Conservation (phyloP, 2,329 filamentous ascomycete species). For the Escovopsis sp. region DNA sequence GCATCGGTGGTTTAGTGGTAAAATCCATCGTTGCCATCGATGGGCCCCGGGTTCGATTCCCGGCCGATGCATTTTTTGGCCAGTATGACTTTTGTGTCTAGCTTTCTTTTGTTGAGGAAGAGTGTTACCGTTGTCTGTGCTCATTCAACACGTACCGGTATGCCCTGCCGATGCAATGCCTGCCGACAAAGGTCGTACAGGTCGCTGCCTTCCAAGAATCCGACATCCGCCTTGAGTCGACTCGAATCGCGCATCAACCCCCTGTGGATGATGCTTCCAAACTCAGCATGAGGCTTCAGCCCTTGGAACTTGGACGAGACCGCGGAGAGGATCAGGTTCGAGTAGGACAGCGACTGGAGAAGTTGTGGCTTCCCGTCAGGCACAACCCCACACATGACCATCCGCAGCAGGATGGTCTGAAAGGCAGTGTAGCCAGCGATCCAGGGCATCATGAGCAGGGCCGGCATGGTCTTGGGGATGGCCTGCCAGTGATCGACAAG, state of each 20-base stretch:
- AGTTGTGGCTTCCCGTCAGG: neutral
- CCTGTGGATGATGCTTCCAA: neutral
- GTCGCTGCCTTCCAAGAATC: constrained; percentile 3
- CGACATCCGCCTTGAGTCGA: neutral
- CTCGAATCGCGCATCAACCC: neutral
- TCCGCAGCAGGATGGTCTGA: neutral
- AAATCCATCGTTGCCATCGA: constrained; percentile 23
- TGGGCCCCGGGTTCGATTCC: constrained; percentile 22
- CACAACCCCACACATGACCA: neutral
- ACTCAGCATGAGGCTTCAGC: neutral
- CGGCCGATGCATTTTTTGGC: constrained; percentile 15
- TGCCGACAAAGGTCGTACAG: constrained; percentile 2
- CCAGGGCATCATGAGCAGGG: constrained; percentile 1
- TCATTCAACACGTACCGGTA: neutral
- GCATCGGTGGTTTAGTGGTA: constrained; percentile 22
- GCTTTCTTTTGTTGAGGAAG: neutral
- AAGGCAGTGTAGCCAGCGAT: constrained; percentile 3
- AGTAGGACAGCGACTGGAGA: neutral
- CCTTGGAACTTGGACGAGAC: constrained; percentile 2
- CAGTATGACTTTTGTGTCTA: neutral
- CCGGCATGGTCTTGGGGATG: neutral
- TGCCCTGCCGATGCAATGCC: neutral
- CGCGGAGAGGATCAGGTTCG: neutral
- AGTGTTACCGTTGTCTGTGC: neutral
- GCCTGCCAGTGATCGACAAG: neutral